Conservation (phyloP, 257 asterid genomes). For the Fraxinus quadrangulata region DNA sequence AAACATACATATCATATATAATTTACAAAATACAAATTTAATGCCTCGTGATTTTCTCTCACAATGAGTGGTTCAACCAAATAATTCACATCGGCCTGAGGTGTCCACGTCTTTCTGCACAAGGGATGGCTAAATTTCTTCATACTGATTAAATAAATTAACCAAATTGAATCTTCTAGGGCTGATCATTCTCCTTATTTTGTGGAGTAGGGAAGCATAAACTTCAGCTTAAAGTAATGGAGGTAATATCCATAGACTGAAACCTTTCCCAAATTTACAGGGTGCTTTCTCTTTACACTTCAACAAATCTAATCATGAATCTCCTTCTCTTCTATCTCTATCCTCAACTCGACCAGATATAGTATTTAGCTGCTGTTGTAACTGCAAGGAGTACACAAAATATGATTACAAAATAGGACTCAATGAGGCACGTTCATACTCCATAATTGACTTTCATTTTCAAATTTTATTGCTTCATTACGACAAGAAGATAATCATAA, state of each 20-base stretch:
- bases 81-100: constrained; percentile 17
- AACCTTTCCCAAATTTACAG: constrained; percentile 52
- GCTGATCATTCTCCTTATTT: constrained; percentile 31
- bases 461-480: neutral
- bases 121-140: neutral
- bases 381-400: constrained; percentile 48
- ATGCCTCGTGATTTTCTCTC: neutral
- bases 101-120: constrained; percentile 10
- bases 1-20: neutral
- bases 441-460: neutral
- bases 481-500: neutral
- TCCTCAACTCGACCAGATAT: constrained; percentile 59
- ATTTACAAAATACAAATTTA: constrained; percentile 5
- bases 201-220: neutral
- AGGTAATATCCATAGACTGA: neutral
- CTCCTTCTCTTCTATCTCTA: constrained; percentile 60
- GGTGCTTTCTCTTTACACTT: constrained; percentile 38
- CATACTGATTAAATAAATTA: constrained; percentile 19
- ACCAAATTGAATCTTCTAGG: constrained; percentile 23
- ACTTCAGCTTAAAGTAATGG: neutral
- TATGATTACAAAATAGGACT: neutral
- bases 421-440: neutral
- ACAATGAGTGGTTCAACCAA: constrained; percentile 1
- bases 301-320: constrained; percentile 47
- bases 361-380: constrained; percentile 68